These are phyloP conservation scores for Alternaria solani DNA, from an alignment of 2,329 filamentous ascomycete genomes.

Conservation along the genomic window DNA sequence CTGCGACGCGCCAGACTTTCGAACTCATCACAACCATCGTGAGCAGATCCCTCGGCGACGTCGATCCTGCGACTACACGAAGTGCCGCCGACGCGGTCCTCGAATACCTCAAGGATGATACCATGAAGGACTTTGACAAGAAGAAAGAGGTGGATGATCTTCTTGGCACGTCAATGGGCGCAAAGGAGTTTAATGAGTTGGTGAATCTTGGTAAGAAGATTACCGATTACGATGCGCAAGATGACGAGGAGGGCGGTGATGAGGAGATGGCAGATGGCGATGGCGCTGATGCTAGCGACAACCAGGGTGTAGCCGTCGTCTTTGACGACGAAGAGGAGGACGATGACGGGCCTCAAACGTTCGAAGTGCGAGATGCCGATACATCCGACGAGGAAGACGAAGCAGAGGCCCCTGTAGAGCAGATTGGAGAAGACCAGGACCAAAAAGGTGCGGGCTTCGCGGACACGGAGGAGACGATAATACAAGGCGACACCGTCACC, in stretches of 20 bases:
- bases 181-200: conserved; percentile 96
- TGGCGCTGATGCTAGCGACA: conserved; percentile 78
- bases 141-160: conserved; percentile 98
- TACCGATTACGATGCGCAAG: conserved; percentile 95
- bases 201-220: conserved; percentile 98
- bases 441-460: conserved; percentile 61
- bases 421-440: conserved; percentile 60
- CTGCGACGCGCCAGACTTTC: conserved; percentile 90
- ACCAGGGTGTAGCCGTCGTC: conserved; percentile 95
- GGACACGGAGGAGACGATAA: conserved; percentile 78
- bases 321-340: conserved; percentile 89
- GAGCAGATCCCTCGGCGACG: conserved; percentile 87
- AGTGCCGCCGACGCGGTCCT: conserved; percentile 93
- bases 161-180: conserved; percentile 78
- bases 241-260: conserved; percentile 84
- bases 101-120: conserved; percentile 93
- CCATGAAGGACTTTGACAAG: conserved; percentile 96
- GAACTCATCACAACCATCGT: conserved; percentile 93
- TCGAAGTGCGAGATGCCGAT: conserved; percentile 86
- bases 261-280: conserved; percentile 68
- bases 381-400: conserved; percentile 79
- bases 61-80: conserved; percentile 87
- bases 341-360: conserved; percentile 77
- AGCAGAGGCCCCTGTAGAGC: conserved; percentile 68
- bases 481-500: conserved; percentile 71